A percentile compares a stretch with the other conserved stretches of the same genome.
Conservation (phyloP, 805 yeast genomes). For the Limtongozyma cylindracea region DNA sequence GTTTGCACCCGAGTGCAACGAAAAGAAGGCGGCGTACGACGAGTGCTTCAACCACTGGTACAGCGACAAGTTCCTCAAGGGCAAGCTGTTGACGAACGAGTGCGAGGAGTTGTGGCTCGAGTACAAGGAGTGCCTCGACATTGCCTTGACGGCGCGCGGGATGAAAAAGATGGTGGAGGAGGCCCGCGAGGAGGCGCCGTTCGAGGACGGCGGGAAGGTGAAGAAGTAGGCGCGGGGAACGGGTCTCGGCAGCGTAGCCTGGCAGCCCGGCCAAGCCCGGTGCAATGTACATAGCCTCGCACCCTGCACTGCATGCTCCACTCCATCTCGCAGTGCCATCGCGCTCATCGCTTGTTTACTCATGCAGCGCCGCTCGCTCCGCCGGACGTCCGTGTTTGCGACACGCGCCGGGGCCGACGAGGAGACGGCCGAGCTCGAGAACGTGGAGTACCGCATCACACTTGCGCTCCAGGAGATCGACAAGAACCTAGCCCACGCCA, state of each 20-base stretch:
- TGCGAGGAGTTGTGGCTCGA: slow-evolving; percentile 78
- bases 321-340: too few relatives aligned
- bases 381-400: too few relatives aligned
- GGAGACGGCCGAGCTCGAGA: slow-evolving; percentile 32
- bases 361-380: too few relatives aligned
- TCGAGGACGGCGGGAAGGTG: too few relatives aligned
- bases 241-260: too few relatives aligned
- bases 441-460: slow-evolving; percentile 60
- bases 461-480: slow-evolving; percentile 58
- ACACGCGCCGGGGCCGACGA: too few relatives aligned
- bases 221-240: too few relatives aligned
- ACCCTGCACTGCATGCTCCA: too few relatives aligned
- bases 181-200: slow-evolving; percentile 78
- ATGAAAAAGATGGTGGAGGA: slow-evolving; percentile 68
- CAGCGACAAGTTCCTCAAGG: slow-evolving; percentile 46
- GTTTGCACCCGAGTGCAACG: slow-evolving; percentile 93
- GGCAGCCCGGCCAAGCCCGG: too few relatives aligned
- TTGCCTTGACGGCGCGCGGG: slow-evolving; percentile 42
- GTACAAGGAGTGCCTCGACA: slow-evolving; percentile 72
- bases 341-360: too few relatives aligned
- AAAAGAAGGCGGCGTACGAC: slow-evolving; percentile 65
- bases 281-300: too few relatives aligned
- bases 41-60: slow-evolving; percentile 92
- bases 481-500: slow-evolving; percentile 41
- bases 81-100: slow-evolving; percentile 42